phyloP scores from a whole-genome alignment of 2,329 filamentous ascomycete species.

The Apiospora malaysiana region DNA sequence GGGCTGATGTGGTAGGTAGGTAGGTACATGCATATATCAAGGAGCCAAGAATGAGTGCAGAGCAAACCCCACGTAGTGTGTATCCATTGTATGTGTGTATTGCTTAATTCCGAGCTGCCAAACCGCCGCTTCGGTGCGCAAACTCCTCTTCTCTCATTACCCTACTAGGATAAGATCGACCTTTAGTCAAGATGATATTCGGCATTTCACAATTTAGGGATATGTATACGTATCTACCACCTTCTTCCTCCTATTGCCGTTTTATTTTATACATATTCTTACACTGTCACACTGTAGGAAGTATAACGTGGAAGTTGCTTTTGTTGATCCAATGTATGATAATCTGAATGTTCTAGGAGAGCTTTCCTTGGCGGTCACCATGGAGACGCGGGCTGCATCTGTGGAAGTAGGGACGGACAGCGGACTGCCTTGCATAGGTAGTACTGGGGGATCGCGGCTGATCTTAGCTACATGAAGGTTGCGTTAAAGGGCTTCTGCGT shows the following conservation, averaged over 20 bases:
- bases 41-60: not conserved
- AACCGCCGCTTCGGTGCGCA: conserved; percentile 13
- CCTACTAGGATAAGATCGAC: not conserved
- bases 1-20: not conserved
- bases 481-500: conserved; percentile 7
- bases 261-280: not conserved
- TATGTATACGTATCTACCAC: not conserved
- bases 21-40: not conserved
- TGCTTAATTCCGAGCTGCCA: conserved; percentile 12
- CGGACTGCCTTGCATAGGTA: conserved; percentile 14
- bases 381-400: conserved; percentile 12
- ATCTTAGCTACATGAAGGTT: conserved; percentile 19
- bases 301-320: not conserved
- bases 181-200: not conserved
- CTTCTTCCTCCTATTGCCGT: not conserved
- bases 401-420: conserved; percentile 13
- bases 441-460: conserved; percentile 2
- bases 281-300: not conserved
- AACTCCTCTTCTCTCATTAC: not conserved
- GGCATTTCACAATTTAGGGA: not conserved
- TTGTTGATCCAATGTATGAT: not conserved
- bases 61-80: conserved; percentile 7
- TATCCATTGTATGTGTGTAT: not conserved
- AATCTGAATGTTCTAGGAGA: not conserved
- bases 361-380: conserved; percentile 5